These are phyloP conservation scores for Ascobolus immersus DNA, from an alignment of 495 filamentous ascomycete species.

Conservation along the genomic window DNA sequence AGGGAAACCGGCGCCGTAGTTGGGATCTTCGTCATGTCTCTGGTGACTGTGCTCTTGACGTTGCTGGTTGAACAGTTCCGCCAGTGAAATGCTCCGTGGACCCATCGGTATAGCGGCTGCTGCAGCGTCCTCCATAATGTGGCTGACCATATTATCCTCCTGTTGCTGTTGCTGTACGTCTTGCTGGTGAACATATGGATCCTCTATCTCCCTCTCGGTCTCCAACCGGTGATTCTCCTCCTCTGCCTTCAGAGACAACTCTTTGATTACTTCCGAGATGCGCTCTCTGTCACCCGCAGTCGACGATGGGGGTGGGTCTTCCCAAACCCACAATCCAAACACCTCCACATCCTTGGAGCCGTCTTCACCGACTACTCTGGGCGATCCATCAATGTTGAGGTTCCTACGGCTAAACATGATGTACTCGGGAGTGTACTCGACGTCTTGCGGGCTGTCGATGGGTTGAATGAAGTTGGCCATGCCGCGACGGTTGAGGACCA, in stretches of 20 bases:
- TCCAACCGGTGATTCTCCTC: background rate
- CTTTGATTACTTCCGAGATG: constrained; percentile 7
- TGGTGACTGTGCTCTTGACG: background rate
- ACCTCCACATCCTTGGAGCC: constrained; percentile 6
- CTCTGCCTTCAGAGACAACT: constrained; percentile 2
- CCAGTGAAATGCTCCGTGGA: constrained; percentile 11
- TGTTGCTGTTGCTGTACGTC: constrained; percentile 3
- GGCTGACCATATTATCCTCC: background rate
- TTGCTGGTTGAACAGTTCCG: constrained; percentile 8
- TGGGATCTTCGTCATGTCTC: too few species aligned
- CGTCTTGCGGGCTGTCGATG: constrained; percentile 10
- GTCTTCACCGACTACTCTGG: background rate
- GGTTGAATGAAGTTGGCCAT: constrained; percentile 17
- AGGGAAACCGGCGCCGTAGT: background rate
- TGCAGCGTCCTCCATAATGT: background rate
- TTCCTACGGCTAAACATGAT: constrained; percentile 9
- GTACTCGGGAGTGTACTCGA: constrained; percentile 13
- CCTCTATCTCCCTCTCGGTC: too few species aligned
- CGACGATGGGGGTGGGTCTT: constrained; percentile 3
- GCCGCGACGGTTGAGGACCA: constrained; percentile 18
- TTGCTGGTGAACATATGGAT: background rate
- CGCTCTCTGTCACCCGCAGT: constrained; percentile 10
- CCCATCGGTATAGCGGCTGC: background rate
- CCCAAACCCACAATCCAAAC: constrained; percentile 13
- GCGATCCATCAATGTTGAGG: background rate